These are phyloP conservation scores for Rubroboletus pulcherrimus DNA, from an alignment of 768 basidiomycete genomes.

Conservation along the genomic window DNA sequence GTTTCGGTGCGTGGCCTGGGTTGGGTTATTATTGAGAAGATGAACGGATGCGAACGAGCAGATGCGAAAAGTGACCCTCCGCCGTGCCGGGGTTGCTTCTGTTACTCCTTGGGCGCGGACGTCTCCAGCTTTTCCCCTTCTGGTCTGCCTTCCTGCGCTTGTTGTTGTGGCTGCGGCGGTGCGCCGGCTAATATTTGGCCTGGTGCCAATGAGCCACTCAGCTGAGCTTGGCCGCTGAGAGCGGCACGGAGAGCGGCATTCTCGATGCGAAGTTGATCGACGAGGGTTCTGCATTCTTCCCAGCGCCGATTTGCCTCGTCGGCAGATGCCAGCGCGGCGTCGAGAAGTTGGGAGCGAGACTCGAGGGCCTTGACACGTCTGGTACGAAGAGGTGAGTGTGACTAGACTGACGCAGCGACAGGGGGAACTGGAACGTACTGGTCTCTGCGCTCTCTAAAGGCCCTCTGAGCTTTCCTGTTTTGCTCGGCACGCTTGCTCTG, in stretches of 20 bases:
- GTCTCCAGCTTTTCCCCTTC: slow-evolving; percentile 30
- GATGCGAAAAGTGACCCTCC: not conserved
- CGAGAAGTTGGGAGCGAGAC: slow-evolving; percentile 78
- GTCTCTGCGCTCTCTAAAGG: slow-evolving; percentile 86
- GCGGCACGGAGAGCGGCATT: slow-evolving; percentile 75
- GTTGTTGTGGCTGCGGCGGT: slow-evolving; percentile 19
- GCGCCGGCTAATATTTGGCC: slow-evolving; percentile 25
- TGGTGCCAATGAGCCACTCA: slow-evolving; percentile 28
- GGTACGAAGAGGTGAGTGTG: slow-evolving; percentile 14
- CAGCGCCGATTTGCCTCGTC: slow-evolving; percentile 87
- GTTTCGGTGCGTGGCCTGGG: slow-evolving; percentile 11
- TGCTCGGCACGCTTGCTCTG: slow-evolving; percentile 89
- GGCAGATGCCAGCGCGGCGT: slow-evolving; percentile 80
- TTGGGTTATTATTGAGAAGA: slow-evolving; percentile 3
- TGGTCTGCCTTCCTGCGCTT: slow-evolving; percentile 19
- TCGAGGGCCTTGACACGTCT: slow-evolving; percentile 89
- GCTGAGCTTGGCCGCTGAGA: slow-evolving; percentile 43
- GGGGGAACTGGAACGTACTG: slow-evolving; percentile 48
- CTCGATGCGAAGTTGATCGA: slow-evolving; percentile 84
- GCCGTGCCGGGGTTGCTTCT: not conserved
- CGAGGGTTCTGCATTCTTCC: slow-evolving; percentile 86
- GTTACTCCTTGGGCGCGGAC: slow-evolving; percentile 23
- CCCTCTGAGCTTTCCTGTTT: slow-evolving; percentile 91
- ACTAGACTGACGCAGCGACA: not conserved
- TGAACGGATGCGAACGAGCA: slow-evolving; percentile 2